Evolutionary conservation across 1,284 basidiomycete genomes (phyloP).

Genomic region (Sanghuangporus baumii): DNA sequence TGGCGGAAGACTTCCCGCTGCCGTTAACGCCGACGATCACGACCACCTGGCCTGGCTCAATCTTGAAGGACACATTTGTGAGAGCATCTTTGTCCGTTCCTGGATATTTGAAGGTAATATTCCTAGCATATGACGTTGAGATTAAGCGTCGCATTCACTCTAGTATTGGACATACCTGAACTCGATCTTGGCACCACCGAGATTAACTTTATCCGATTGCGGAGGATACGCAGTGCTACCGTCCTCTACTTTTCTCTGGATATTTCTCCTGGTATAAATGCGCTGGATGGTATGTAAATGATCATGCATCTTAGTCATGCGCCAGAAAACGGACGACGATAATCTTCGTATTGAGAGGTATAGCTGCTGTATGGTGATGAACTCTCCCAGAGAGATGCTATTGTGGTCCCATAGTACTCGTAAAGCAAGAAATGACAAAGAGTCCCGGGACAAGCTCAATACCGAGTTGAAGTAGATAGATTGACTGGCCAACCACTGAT

Average conservation of each 20-base stretch:
- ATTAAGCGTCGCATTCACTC: not conserved
- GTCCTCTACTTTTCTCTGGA: not conserved
- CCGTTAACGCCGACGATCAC: conserved; percentile 44
- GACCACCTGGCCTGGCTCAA: conserved; percentile 41
- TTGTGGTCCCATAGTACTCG: conserved; percentile 18
- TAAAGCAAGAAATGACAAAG: conserved; percentile 19
- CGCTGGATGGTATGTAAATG: not conserved
- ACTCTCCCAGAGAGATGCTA: conserved; percentile 19
- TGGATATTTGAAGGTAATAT: conserved; percentile 44
- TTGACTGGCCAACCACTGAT: not conserved
- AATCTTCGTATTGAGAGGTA: conserved; percentile 14
- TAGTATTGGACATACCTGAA: conserved; percentile 9
- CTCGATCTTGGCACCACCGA: conserved; percentile 14
- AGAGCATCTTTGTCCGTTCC: conserved; percentile 35
- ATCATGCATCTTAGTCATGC: not conserved
- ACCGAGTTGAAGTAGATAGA: not conserved
- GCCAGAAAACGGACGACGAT: not conserved
- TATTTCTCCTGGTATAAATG: not conserved
- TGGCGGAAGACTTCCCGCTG: conserved; percentile 39
- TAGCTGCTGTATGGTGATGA: conserved; percentile 18
- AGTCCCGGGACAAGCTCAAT: not conserved
- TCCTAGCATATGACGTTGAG: conserved; percentile 22
- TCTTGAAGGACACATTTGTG: conserved; percentile 34
- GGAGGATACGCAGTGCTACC: not conserved
- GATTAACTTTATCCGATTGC: not conserved